Conservation (phyloP, 106 monocot genomes). For the Platanthera guangdongensis region DNA sequence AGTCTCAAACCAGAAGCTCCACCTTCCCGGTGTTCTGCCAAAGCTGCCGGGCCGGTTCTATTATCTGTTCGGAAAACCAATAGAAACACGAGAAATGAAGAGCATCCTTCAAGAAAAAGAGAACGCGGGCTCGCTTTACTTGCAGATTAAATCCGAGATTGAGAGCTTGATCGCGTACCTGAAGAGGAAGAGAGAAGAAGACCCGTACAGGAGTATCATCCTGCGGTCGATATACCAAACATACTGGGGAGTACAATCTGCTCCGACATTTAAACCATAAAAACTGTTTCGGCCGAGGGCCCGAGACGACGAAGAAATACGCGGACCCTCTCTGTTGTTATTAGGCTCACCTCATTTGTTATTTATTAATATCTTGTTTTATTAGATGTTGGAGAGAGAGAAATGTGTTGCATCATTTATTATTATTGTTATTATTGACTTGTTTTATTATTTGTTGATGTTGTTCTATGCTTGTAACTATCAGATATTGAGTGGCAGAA, state of each 20-base stretch:
- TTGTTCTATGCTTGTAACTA: too few species aligned
- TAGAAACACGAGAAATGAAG: conserved; percentile 56
- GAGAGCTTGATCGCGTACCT: conserved; percentile 53
- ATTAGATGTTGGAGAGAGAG: too few species aligned
- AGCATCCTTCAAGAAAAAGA: conserved; percentile 34
- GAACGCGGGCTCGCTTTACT: conserved; percentile 43
- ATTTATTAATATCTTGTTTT: too few species aligned
- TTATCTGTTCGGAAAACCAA: conserved; percentile 81
- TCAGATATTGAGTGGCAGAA: too few species aligned
- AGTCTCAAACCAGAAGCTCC: conserved; percentile 47
- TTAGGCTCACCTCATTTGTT: too few species aligned
- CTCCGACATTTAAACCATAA: conserved; percentile 47
- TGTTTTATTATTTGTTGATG: too few species aligned
- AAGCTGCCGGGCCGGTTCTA: conserved; percentile 93
- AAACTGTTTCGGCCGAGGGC: too few species aligned
- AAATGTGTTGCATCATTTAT: too few species aligned
- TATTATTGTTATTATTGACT: too few species aligned
- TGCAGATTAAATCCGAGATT: conserved; percentile 67
- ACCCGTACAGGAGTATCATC: conserved; percentile 60
- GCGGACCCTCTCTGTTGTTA: too few species aligned
- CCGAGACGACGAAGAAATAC: too few species aligned
- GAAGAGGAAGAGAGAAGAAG: conserved; percentile 81
- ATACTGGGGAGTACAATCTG: conserved; percentile 25
- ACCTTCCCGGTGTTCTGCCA: conserved; percentile 55
- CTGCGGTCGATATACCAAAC: conserved; percentile 51